Conservation (phyloP, 2,329 filamentous ascomycete species). For the Blumeria graminis region DNA sequence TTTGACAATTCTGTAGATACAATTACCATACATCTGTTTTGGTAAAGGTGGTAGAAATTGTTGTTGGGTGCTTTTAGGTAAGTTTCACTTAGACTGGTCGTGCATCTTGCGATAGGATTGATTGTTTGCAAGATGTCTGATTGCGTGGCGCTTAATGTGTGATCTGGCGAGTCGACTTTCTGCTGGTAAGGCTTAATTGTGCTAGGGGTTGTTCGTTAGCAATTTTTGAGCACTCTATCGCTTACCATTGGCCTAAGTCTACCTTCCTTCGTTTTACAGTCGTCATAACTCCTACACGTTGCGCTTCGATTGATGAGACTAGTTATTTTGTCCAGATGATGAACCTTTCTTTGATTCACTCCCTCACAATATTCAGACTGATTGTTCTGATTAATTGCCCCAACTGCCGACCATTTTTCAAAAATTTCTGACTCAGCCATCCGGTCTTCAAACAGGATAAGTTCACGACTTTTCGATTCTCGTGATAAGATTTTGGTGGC, state of each 20-base stretch:
- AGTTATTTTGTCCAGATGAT: neutral
- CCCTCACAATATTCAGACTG: neutral
- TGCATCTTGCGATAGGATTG: neutral
- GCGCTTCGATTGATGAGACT: neutral
- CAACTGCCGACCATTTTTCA: neutral
- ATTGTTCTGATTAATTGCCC: neutral
- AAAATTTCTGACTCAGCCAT: neutral
- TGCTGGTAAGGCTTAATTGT: neutral
- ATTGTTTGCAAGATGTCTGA: neutral
- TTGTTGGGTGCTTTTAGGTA: neutral
- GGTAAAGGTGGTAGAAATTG: neutral
- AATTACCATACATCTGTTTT: neutral
- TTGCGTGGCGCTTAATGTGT: neutral
- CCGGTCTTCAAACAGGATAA: neutral
- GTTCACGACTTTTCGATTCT: neutral
- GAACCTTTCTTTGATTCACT: too few species aligned
- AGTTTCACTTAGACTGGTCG: neutral
- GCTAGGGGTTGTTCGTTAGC: neutral
- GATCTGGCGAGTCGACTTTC: neutral
- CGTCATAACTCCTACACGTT: neutral
- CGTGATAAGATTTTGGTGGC: neutral
- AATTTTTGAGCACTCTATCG: neutral
- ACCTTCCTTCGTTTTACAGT: neutral
- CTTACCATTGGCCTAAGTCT: neutral
- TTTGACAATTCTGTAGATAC: neutral